Base-by-base conservation (phyloP, 768 basidiomycete species). In the Trametes cinnabarina region DNA sequence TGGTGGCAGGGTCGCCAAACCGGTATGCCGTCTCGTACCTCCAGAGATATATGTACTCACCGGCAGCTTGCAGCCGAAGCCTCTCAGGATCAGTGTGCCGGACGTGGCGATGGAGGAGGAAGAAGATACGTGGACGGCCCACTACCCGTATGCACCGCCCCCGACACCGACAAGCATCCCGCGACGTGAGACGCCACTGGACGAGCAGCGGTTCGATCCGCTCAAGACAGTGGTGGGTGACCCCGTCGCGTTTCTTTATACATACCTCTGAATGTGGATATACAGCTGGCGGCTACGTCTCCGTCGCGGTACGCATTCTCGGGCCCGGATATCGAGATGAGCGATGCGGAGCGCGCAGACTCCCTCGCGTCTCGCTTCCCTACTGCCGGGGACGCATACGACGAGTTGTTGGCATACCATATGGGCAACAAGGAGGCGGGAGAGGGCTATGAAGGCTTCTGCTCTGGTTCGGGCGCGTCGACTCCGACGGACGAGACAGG, bases 121-220 rank as follows among this genome's bases (percentile, higher is more conserved):
- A 4, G 51, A 53, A 6, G 59, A 56, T 14, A 43, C 39, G 25
- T 47, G 42, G 40, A 42, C 11, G 35, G 19, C 20, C 22, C 35
- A 34, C 3, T 50, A 47, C n/a, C 59, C 59, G 7, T 55, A n/a
- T n/a, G n/a, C 43, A 3, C 53, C 59, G 9, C 59, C 59, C 0
- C 59, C 59, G 0, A 42, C 59, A 19, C 55, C 53, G 2, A 53
- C 59, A 14, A 47, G 39, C 26, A 7, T 30, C 25, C 17, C 34
- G 14, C 49, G 53, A 49, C 34, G 44, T 20, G 43, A 17, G n/a
- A 41, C 40, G 22, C 47, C 53, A 4, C 23, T 52, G 11, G 60
- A 60, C 14, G 42, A 51, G 14, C 55, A 61, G 34, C 55, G 55
- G 20, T 56, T 37, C 20, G 60, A 61, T 20, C 60, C 60, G 1